A percentile compares a stretch with the other conserved stretches of the same genome.
Evolutionary conservation across 495 filamentous ascomycete species (phyloP).

Genomic region (Hypoxylon lienhwacheense): DNA sequence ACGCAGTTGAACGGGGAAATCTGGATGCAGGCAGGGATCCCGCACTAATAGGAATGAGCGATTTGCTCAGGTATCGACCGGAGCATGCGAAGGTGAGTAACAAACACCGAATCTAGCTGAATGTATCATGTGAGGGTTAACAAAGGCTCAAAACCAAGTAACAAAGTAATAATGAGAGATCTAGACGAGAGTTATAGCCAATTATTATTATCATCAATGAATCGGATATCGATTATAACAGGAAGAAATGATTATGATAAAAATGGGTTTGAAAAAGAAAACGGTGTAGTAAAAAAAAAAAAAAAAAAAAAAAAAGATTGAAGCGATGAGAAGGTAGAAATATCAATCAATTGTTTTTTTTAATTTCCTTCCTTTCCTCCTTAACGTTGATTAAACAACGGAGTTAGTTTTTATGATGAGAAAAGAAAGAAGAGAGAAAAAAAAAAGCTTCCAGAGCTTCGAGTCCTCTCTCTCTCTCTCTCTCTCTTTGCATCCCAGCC

Average conservation of each 20-base stretch:
- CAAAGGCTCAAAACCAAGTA: conserved; percentile 10
- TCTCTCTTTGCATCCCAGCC: conserved; percentile 23
- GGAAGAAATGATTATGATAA: too few relatives aligned
- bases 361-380: too few relatives aligned
- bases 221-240: too few relatives aligned
- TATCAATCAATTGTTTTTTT: conserved; percentile 1
- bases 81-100: conserved; percentile 5
- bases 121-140: conserved; percentile 10
- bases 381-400: too few relatives aligned
- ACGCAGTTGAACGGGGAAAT: conserved; percentile 5
- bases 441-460: conserved; percentile 6
- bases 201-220: conserved; percentile 9
- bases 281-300: too few relatives aligned
- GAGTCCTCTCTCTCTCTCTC: conserved; percentile 2
- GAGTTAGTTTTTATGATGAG: conserved; percentile 11
- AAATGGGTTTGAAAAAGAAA: too few relatives aligned
- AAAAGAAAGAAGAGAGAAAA: conserved; percentile 5
- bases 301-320: conserved; percentile 4
- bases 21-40: conserved; percentile 7
- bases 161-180: conserved; percentile 5
- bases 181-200: conserved; percentile 4
- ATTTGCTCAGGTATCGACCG: conserved; percentile 15
- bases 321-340: neutral
- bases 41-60: conserved; percentile 4
- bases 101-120: conserved; percentile 4